A percentile compares a stretch with the other conserved stretches of the same genome.
phyloP scores from a whole-genome alignment of 169 alveolate genomes.

The Plasmodium cynomolgi region DNA sequence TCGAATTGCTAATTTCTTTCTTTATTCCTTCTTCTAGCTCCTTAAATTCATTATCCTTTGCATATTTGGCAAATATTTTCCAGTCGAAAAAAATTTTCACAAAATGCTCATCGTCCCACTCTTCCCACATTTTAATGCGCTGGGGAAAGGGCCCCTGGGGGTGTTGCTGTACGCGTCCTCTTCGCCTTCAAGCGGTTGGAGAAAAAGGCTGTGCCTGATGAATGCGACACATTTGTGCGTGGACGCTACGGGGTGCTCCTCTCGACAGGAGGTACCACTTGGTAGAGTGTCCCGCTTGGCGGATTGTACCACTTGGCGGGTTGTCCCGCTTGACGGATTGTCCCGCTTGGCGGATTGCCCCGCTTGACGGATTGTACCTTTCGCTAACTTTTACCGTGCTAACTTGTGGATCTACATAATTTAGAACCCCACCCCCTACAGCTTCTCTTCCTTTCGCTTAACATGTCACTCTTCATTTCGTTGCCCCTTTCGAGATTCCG shows the following conservation, averaged over 20 bases:
- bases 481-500: not conserved
- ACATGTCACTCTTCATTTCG: not conserved
- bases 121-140: conserved; percentile 37
- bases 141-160: not conserved
- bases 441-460: not conserved
- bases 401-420: not conserved
- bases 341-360: not conserved
- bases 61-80: conserved; percentile 39
- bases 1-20: not conserved
- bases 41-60: conserved; percentile 59
- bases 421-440: not conserved
- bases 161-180: not conserved
- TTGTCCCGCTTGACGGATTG: not conserved
- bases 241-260: not conserved
- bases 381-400: not conserved
- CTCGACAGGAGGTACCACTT: not conserved
- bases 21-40: conserved; percentile 48
- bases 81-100: conserved; percentile 42
- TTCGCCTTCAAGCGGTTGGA: not conserved
- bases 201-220: not conserved
- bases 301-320: not conserved
- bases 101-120: conserved; percentile 61
- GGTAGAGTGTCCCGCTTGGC: not conserved
- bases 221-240: not conserved
- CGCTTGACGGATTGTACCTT: not conserved